These are phyloP conservation scores for Starmerella vaccinii DNA, from an alignment of 805 yeast genomes.

Conservation along the genomic window DNA sequence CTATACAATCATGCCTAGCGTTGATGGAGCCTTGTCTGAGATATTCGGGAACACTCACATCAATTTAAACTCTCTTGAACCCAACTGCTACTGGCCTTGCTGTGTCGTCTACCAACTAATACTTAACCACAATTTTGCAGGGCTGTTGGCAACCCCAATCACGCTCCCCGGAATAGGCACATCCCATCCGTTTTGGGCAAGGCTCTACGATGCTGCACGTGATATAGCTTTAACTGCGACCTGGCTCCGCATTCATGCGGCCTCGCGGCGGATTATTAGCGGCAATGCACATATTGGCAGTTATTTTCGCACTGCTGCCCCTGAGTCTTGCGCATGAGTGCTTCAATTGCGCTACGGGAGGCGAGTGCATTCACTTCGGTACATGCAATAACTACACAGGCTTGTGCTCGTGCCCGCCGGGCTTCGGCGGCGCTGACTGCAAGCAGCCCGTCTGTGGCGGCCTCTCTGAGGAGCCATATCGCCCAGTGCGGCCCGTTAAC, in stretches of 20 bases:
- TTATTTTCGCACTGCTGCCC: background rate
- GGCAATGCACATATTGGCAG: background rate
- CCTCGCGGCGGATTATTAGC: background rate
- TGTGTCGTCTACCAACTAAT: no score
- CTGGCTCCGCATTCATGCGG: background rate
- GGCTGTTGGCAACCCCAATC: background rate
- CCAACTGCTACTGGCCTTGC: no score
- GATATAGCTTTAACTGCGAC: background rate
- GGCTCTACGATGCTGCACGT: background rate
- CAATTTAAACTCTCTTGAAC: no score
- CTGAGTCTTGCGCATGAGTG: constrained; percentile 35
- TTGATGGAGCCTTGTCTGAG: no score
- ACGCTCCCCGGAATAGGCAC: background rate
- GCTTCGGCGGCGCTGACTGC: constrained; percentile 92
- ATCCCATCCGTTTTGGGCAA: background rate
- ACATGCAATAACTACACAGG: constrained; percentile 83
- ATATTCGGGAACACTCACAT: no score
- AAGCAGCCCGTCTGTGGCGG: constrained; percentile 80
- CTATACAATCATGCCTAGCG: no score
- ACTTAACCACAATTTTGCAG: no score
- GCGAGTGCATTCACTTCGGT: constrained; percentile 82
- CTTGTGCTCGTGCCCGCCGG: constrained; percentile 80
- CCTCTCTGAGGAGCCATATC: constrained; percentile 48
- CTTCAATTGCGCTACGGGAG: constrained; percentile 86
- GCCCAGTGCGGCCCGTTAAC: constrained; percentile 48